Evolutionary conservation across 129 eudicot species (phyloP).

Genomic region (Tagetes erecta): DNA sequence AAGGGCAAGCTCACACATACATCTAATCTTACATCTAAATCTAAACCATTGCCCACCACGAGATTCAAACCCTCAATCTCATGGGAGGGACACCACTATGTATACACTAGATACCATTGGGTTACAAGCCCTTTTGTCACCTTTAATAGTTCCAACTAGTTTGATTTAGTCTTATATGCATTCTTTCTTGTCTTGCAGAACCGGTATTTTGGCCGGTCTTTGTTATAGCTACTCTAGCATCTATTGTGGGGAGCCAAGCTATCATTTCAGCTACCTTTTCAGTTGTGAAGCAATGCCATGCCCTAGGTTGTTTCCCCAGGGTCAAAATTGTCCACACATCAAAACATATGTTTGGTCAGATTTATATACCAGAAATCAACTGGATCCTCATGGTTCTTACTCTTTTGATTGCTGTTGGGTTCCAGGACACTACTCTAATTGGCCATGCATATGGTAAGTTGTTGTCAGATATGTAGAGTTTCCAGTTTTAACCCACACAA

Average conservation of each 20-base stretch:
- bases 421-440: constrained; percentile 71
- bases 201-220: constrained; percentile 87
- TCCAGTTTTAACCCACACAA: not conserved
- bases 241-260: constrained; percentile 92
- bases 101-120: too few relatives aligned
- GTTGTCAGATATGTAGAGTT: not conserved
- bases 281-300: constrained; percentile 83
- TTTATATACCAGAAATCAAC: constrained; percentile 84
- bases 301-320: constrained; percentile 96
- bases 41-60: too few relatives aligned
- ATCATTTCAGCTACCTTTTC: constrained; percentile 96
- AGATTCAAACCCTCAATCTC: too few relatives aligned
- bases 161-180: not conserved
- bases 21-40: too few relatives aligned
- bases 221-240: constrained; percentile 84
- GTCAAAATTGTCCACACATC: constrained; percentile 96
- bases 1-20: too few relatives aligned
- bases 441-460: constrained; percentile 91
- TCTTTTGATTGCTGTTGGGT: constrained; percentile 74
- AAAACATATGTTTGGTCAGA: constrained; percentile 79
- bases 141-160: not conserved
- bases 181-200: constrained; percentile 48
- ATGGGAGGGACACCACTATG: too few relatives aligned
- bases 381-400: constrained; percentile 98
- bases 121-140: not conserved